Evolutionary conservation across 1,284 basidiomycete genomes (phyloP), one percentile per base, ranked within the genome.

Genomic region (Fomitopsis palustris): DNA sequence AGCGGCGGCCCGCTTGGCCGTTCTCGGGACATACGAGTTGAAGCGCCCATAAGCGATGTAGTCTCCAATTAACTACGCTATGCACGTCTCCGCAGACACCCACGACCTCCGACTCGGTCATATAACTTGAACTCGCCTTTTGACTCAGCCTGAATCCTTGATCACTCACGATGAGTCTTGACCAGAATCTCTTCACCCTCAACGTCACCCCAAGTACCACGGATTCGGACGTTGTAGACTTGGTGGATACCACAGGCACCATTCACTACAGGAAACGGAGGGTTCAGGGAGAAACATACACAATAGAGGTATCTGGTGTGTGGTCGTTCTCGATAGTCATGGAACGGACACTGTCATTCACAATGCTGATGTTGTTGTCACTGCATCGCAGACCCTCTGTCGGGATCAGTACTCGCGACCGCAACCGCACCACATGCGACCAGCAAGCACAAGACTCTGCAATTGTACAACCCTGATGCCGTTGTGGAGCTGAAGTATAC

Each of bases 171-270:
- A 91, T 91, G 89, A 90, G 86, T 65, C 77, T 92, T 53, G 89
- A 91, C 69, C 81, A 89, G 70, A 92, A 92, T 70, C 77, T 93
- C 6, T 93, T 92, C 74, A 92, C 90, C 3, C 82, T 93, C 55
- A 74, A 81, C 63, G 73, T 92, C 59, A 79, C 80, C 0, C 82
- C 82, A 7, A 82, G 81, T 67, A 72, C 82, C 59, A 80, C 85
- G 29, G 78, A 86, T 61, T 79, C 82, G 19, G 77, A 78, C 64
- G 79, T 88, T 23, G 70, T 86, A 39, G 90, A 93, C 70, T 82
- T 93, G 49, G 75, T 83, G 16, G 88, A 91, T 66, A 77, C 82
- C 2, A 72, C 79, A 5, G 89, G 86, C 16, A 80, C 72, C 2
- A 70, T 82, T 1, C 84, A 92, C 70, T 93, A 93, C 69, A 79